A percentile compares a stretch with the other conserved stretches of the same genome.
These are phyloP conservation scores for Nicotiana undulata DNA, from an alignment of 257 asterid species.

Conservation along the genomic window DNA sequence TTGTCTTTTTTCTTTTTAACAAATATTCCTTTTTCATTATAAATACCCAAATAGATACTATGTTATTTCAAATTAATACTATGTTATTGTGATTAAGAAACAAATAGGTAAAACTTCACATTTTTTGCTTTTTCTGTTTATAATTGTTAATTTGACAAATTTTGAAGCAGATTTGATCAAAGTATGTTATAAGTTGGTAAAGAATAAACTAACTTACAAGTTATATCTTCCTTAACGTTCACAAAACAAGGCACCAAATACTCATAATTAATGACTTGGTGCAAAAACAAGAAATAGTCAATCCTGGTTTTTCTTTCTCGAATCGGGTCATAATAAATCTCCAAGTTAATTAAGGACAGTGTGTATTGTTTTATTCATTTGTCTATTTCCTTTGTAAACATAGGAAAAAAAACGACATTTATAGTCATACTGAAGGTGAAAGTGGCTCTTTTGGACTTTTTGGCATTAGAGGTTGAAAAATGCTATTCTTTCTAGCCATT, in stretches of 20 bases:
- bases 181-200: background rate
- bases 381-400: slow-evolving; percentile 17
- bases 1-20: too few species aligned
- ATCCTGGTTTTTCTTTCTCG: too few species aligned
- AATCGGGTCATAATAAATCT: too few species aligned
- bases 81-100: too few species aligned
- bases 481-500: background rate
- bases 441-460: slow-evolving; percentile 33
- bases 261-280: background rate
- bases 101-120: too few species aligned
- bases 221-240: slow-evolving; percentile 2
- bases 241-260: background rate
- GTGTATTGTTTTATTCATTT: slow-evolving; percentile 14
- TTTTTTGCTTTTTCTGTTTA: too few species aligned
- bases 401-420: background rate
- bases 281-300: background rate
- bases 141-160: too few species aligned
- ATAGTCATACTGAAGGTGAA: slow-evolving; percentile 17
- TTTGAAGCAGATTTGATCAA: too few species aligned
- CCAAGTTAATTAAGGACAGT: too few species aligned
- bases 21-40: too few species aligned
- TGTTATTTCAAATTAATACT: too few species aligned
- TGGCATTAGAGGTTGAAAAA: background rate
- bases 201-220: slow-evolving; percentile 5
- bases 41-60: too few species aligned